Evolutionary conservation across 768 basidiomycete genomes (phyloP).

Genomic region (Lyophyllum atratum): DNA sequence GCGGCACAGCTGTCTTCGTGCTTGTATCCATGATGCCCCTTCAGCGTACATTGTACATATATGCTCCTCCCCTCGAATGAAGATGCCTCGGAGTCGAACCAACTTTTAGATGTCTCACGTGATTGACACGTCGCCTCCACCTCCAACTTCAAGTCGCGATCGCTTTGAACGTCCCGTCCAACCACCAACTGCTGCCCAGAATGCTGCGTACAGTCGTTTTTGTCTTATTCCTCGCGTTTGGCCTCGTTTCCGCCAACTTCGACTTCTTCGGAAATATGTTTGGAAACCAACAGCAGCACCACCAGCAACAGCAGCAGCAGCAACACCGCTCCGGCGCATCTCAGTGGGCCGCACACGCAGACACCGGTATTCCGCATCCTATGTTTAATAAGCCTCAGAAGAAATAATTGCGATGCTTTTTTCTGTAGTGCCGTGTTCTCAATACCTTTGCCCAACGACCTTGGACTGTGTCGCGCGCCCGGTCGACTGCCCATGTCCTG

Average conservation of each 20-base stretch:
- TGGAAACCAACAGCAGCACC: constrained; percentile 61
- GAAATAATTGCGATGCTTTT: background rate
- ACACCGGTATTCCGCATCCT: constrained; percentile 50
- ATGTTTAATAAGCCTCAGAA: background rate
- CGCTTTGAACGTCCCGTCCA: no score
- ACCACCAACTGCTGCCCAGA: background rate
- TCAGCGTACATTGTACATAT: constrained; percentile 6
- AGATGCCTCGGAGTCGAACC: no score
- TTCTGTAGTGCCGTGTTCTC: constrained; percentile 67
- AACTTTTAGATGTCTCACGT: constrained; percentile 8
- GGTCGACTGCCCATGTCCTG: constrained; percentile 78
- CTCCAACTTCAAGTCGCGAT: no score
- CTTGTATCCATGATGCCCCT: constrained; percentile 5
- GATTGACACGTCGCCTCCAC: constrained; percentile 17
- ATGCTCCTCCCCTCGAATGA: background rate
- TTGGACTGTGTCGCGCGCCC: constrained; percentile 66
- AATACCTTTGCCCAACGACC: constrained; percentile 76
- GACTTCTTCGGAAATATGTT: constrained; percentile 82
- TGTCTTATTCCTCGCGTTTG: constrained; percentile 36
- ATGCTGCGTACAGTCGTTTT: constrained; percentile 20
- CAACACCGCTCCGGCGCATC: constrained; percentile 51
- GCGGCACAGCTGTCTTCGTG: background rate
- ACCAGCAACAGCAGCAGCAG: constrained; percentile 52
- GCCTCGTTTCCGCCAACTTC: constrained; percentile 63
- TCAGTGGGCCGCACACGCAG: constrained; percentile 68